These are phyloP conservation scores for Phytophthora boehmeriae DNA, from an alignment of 352 stramenopile species.

Conservation along the genomic window DNA sequence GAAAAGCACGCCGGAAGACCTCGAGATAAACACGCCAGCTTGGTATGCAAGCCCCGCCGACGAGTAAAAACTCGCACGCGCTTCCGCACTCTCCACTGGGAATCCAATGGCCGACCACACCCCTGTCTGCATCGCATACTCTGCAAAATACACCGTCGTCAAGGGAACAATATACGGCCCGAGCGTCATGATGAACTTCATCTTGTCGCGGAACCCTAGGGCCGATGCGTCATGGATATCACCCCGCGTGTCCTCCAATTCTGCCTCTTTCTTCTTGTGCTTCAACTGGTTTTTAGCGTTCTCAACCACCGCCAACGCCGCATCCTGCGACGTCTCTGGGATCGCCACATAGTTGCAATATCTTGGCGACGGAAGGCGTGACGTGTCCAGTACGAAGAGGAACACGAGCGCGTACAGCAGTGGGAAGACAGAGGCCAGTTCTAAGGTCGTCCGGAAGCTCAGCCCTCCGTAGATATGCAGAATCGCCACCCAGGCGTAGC, in stretches of 20 bases:
- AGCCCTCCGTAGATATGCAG: slow-evolving; percentile 70
- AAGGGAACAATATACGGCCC: slow-evolving; percentile 92
- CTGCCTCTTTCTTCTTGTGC: slow-evolving; percentile 22
- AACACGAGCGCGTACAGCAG: slow-evolving; percentile 70
- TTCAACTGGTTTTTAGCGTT: slow-evolving; percentile 17
- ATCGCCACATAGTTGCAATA: slow-evolving; percentile 49
- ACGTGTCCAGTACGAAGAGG: slow-evolving; percentile 62
- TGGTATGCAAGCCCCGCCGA: slow-evolving; percentile 93
- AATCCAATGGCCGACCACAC: slow-evolving; percentile 95
- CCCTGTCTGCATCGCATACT: slow-evolving; percentile 94
- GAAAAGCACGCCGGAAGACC: slow-evolving; percentile 88
- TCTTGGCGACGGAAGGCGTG: slow-evolving; percentile 42
- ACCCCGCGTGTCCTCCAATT: slow-evolving; percentile 1
- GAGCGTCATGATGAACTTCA: slow-evolving; percentile 80
- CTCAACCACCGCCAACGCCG: slow-evolving; percentile 1
- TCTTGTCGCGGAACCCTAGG: slow-evolving; percentile 61
- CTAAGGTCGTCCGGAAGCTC: slow-evolving; percentile 68
- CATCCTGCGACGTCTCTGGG: slow-evolving; percentile 34
- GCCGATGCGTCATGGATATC: slow-evolving; percentile 32
- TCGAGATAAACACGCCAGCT: slow-evolving; percentile 92
- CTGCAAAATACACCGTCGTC: slow-evolving; percentile 92
- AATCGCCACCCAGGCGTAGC: slow-evolving; percentile 89
- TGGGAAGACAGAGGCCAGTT: slow-evolving; percentile 69
- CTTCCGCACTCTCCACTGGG: slow-evolving; percentile 70
- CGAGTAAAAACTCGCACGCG: slow-evolving; percentile 90